A percentile compares a stretch with the other conserved stretches of the same genome.
These are phyloP conservation scores for Tricladium varicosporioides DNA, from an alignment of 2,329 filamentous ascomycete genomes.

Conservation along the genomic window DNA sequence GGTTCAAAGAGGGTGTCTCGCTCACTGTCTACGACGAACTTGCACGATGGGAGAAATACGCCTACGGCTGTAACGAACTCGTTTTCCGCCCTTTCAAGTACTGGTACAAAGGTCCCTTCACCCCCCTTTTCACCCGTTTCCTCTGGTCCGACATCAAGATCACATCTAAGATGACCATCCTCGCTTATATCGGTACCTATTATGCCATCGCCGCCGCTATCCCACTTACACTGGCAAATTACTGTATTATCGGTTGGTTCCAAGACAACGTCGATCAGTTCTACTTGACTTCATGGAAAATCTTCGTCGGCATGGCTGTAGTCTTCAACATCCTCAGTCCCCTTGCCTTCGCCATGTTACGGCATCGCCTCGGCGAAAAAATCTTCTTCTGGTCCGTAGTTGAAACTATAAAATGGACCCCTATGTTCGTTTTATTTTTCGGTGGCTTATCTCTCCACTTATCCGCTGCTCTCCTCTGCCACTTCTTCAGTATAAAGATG, in stretches of 20 bases:
- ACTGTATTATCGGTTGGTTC: constrained; percentile 70
- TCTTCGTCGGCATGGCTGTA: constrained; percentile 60
- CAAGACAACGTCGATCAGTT: constrained; percentile 64
- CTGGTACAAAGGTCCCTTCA: constrained; percentile 66
- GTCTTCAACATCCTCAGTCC: constrained; percentile 56
- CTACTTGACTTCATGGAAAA: constrained; percentile 66
- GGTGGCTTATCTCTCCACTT: constrained; percentile 43
- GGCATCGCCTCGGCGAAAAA: constrained; percentile 22
- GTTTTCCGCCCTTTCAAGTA: constrained; percentile 65
- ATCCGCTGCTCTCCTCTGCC: constrained; percentile 40
- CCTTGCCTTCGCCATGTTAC: constrained; percentile 23
- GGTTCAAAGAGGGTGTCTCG: constrained; percentile 72
- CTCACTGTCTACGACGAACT: constrained; percentile 72
- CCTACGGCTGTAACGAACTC: constrained; percentile 27
- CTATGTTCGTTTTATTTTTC: constrained; percentile 41
- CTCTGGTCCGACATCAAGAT: constrained; percentile 59
- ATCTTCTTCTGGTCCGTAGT: constrained; percentile 38
- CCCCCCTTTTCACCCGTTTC: constrained; percentile 60
- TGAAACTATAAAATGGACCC: constrained; percentile 55
- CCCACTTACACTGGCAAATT: constrained; percentile 66
- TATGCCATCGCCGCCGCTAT: constrained; percentile 68
- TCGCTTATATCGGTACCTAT: constrained; percentile 61
- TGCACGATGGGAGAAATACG: constrained; percentile 71
- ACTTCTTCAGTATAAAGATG: constrained; percentile 45
- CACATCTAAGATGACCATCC: constrained; percentile 68